Percentiles rank a stretch among this genome's conserved stretches.
Conservation (phyloP, 768 basidiomycete genomes). For the Dacryopinax spathularia region DNA sequence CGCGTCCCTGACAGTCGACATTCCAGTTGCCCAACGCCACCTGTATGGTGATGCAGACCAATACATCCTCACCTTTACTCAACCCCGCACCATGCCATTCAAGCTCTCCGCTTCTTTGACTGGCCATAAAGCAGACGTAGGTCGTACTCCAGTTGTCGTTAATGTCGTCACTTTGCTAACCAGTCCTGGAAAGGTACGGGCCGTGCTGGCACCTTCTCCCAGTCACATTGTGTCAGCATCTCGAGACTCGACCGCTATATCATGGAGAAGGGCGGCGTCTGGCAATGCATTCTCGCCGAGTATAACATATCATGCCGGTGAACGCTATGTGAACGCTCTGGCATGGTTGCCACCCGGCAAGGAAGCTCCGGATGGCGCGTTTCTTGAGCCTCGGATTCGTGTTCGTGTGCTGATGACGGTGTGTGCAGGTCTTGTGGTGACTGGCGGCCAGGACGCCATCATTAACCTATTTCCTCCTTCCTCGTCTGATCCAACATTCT, state of each 20-base stretch:
- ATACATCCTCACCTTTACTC: neutral
- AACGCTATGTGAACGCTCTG: conserved; percentile 69
- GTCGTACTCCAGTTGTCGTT: conserved; percentile 21
- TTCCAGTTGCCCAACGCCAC: neutral
- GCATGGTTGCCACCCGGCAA: conserved; percentile 57
- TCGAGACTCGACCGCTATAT: conserved; percentile 78
- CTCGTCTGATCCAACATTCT: conserved; percentile 59
- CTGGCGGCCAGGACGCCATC: conserved; percentile 79
- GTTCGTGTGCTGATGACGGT: neutral
- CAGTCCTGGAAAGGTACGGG: conserved; percentile 51
- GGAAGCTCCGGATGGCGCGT: conserved; percentile 36
- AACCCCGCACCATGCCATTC: conserved; percentile 48
- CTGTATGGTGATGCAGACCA: neutral
- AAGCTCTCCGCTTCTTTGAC: conserved; percentile 59
- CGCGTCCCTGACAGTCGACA: neutral
- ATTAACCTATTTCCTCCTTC: conserved; percentile 67
- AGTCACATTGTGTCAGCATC: conserved; percentile 77
- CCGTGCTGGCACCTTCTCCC: conserved; percentile 59
- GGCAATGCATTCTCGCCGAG: conserved; percentile 40
- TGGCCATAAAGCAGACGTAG: conserved; percentile 61
- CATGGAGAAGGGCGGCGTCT: conserved; percentile 51
- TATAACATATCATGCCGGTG: conserved; percentile 45
- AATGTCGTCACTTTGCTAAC: conserved; percentile 15
- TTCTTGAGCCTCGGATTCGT: neutral
- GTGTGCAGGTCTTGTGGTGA: conserved; percentile 60